Conservation (phyloP, 177 flowering plant species). For the Telopea speciosissima region DNA sequence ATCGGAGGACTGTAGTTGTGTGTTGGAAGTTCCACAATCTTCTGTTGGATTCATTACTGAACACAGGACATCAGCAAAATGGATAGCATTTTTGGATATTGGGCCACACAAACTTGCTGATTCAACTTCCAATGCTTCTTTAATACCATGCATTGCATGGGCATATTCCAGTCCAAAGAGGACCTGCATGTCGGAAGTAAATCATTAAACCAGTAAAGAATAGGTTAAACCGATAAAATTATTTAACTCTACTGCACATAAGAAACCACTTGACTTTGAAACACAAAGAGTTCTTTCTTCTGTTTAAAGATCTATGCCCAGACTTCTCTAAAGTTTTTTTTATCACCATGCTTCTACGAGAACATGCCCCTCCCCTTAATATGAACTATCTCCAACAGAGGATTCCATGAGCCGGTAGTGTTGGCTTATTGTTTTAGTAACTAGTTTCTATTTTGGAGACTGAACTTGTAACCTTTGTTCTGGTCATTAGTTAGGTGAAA, state of each 20-base stretch:
- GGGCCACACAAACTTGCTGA: slow-evolving; percentile 21
- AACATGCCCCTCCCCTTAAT: too few relatives aligned
- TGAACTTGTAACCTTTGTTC: too few relatives aligned
- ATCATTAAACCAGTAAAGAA: background rate
- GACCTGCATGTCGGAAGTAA: slow-evolving; percentile 38
- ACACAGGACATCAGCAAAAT: slow-evolving; percentile 49
- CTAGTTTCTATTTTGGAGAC: too few relatives aligned
- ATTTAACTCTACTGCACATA: background rate
- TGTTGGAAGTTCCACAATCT: slow-evolving; percentile 14
- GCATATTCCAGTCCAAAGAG: slow-evolving; percentile 86
- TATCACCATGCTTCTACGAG: background rate
- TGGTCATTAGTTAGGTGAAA: too few relatives aligned
- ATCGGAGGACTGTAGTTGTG: slow-evolving; percentile 15
- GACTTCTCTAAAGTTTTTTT: background rate
- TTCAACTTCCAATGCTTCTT: slow-evolving; percentile 29
- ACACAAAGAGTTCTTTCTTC: too few relatives aligned
- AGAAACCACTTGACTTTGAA: background rate
- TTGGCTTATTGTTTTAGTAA: too few relatives aligned
- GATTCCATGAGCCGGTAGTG: too few relatives aligned
- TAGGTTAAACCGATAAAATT: background rate
- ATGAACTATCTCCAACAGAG: too few relatives aligned
- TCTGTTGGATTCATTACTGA: slow-evolving; percentile 44
- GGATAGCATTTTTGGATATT: slow-evolving; percentile 16
- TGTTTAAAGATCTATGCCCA: too few relatives aligned
- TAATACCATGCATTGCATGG: slow-evolving; percentile 49